Evolutionary conservation across 495 filamentous ascomycete genomes (phyloP), one percentile per base, ranked within the genome.

Genomic region (Aspergillus nidulans): DNA sequence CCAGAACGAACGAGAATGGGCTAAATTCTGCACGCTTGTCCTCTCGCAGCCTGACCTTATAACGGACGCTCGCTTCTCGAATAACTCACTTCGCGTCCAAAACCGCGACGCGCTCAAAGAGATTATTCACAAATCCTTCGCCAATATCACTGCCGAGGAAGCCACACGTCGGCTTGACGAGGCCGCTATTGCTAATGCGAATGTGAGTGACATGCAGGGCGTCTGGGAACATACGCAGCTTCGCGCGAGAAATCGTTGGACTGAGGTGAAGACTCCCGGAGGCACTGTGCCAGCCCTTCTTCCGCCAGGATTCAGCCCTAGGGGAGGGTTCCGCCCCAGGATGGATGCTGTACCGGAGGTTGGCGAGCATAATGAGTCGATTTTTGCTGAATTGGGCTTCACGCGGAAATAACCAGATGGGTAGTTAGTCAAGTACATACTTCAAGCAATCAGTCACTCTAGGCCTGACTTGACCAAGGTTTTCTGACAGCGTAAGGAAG

Each of bases 1-100:
- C 25, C 78, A 81, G 49, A 81, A 80, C 51, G 77, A 80, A 59
- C 63, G 77, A 6, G 78, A 81, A 60, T 81, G 76, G 77, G 61
- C 55, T 10, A 76, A 65, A 4, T 78, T 81, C 56, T 80, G 77
- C 48, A 49, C 58, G 1, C 56, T 60, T 16, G 75, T 80, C 6
- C 63, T 78, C 15, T 44, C 38, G 1, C 61, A 66, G 34, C 58
- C 66, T 0, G 61, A 63, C 2, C 23, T 77, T 1, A 64, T 69
- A 4, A 57, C 59, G 1, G 71, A 74, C 46, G n/a, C 58, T 39
- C 65, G 69, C 5, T 77, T 76, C 28, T 59, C 53, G 3, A 74
- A 53, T 47, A 77, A 77, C 54, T 61, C 64, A 0, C 53, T 70
- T 1, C 63, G 70, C 18, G 55, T 55, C 0, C 44, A 69, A 48